Percentiles rank a stretch among this genome's conserved stretches.
These are phyloP conservation scores for Pseudogymnoascus sp. DNA, from an alignment of 2,329 filamentous ascomycete genomes.

Conservation along the genomic window DNA sequence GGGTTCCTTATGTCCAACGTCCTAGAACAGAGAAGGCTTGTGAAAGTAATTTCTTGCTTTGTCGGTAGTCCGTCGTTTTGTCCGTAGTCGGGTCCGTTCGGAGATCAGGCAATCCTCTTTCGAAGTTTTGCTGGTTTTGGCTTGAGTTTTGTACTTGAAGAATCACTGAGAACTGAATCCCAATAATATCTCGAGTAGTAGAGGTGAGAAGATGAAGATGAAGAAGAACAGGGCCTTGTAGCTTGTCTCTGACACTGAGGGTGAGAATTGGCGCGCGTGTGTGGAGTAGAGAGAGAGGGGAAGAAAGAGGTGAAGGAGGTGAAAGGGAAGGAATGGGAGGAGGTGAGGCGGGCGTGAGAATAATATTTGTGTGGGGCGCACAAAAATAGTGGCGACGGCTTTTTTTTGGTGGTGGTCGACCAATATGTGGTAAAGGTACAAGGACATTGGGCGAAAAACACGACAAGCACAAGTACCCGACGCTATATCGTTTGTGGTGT, in stretches of 20 bases:
- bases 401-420: neutral
- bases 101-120: slow-evolving; percentile 3
- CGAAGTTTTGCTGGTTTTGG: neutral
- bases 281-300: slow-evolving; percentile 2
- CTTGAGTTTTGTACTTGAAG: neutral
- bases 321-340: neutral
- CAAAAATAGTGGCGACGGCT: neutral
- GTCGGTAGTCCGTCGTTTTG: neutral
- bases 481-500: neutral
- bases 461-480: neutral
- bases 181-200: slow-evolving; percentile 4
- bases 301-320: slow-evolving; percentile 2
- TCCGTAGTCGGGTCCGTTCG: neutral
- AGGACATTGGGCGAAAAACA: neutral
- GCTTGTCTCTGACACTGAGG: slow-evolving; percentile 6
- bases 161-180: slow-evolving; percentile 8
- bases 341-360: neutral
- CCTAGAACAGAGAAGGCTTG: neutral
- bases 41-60: slow-evolving; percentile 1
- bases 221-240: slow-evolving; percentile 4
- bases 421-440: neutral
- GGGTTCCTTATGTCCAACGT: neutral
- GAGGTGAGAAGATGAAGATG: neutral
- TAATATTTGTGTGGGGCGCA: slow-evolving; percentile 4
- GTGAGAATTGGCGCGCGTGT: slow-evolving; percentile 5